A percentile compares a stretch with the other conserved stretches of the same genome.
These are phyloP conservation scores for Zostera marina DNA, from an alignment of 116 monocot genomes.

Conservation along the genomic window DNA sequence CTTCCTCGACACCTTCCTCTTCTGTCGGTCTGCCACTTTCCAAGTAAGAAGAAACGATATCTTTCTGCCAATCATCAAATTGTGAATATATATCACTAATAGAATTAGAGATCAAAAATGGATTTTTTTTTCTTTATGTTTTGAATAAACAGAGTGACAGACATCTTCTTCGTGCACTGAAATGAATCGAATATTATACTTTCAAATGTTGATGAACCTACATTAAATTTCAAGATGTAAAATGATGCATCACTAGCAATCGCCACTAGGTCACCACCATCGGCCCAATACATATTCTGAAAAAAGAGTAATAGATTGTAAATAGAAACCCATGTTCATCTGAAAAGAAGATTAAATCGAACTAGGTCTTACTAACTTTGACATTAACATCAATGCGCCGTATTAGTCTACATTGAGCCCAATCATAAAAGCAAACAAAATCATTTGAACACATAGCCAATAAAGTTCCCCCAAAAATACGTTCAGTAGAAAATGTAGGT, in stretches of 20 bases:
- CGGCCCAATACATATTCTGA: conserved; percentile 98
- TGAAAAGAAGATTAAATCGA: background rate
- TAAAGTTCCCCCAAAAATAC: conserved; percentile 75
- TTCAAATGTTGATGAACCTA: conserved; percentile 19
- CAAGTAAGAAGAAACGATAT: conserved; percentile 62
- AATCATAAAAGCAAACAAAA: conserved; percentile 95
- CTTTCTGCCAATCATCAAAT: conserved; percentile 31
- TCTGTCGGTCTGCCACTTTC: conserved; percentile 52
- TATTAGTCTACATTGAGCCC: conserved; percentile 88
- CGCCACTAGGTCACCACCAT: conserved; percentile 80
- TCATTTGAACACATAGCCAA: conserved; percentile 96
- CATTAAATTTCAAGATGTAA: conserved; percentile 89
- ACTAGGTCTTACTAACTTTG: conserved; percentile 20
- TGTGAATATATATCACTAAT: background rate
- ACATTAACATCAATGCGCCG: conserved; percentile 96
- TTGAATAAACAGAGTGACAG: background rate
- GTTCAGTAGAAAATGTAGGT: conserved; percentile 87
- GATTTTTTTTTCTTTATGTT: background rate
- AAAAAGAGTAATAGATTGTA: conserved; percentile 9
- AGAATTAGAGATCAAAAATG: background rate
- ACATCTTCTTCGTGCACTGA: background rate
- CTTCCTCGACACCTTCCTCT: conserved; percentile 93
- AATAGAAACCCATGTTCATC: background rate
- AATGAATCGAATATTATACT: background rate
- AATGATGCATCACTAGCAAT: conserved; percentile 91